Base-by-base conservation (phyloP, 75 land plant species). In the Adiantum capillusveneris region DNA sequence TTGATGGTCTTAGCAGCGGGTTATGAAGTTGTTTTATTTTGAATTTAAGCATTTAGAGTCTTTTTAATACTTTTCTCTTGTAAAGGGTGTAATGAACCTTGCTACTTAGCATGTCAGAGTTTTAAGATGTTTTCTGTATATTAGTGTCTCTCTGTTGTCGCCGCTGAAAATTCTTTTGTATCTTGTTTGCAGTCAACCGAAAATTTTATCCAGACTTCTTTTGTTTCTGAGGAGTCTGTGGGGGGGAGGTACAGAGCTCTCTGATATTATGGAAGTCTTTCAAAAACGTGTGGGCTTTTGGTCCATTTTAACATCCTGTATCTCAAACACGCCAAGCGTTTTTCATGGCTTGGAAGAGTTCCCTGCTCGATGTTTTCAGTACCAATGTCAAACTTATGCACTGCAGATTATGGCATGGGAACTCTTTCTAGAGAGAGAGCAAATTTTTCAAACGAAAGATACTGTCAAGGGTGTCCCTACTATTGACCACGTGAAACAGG, bases 381-480 rank as follows among this genome's bases (percentile, higher is more conserved):
- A 74, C 67, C 75, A 64, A 28, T 84, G 86, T 42, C 94, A 85
- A 62, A 71, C 84, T 39, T 52, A 54, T 11, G 64, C 82, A 22
- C 59, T 92, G 30, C 77, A 83, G 28, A 78, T 92, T 60, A 71
- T 85, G 75, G 76, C 93, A 36, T 65, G 67, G 65, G 89, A 87
- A 18, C 49, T 78, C 14, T 88, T 88, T 53, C 46, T 80, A 57
- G 76, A 46, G 74, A 25, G 61, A 64, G 58, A 79, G 72, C 52
- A 16, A 79, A 46, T 46, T 46, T 1, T 17, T 46, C 64, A 41
- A 36, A 19, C 41, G 29, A 31, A 45, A 64, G 61, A 55, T 63
- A 2, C 42, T 73, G 46, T 54, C 75, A 58, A 43, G 74, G 44
- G 45, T 86, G n/a, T n/a, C n/a, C n/a, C n/a, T n/a, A n/a, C n/a